Percentiles rank a stretch among this genome's conserved stretches.
phyloP scores from a whole-genome alignment of 306 rosid species.

The Sicyos baderoa region DNA sequence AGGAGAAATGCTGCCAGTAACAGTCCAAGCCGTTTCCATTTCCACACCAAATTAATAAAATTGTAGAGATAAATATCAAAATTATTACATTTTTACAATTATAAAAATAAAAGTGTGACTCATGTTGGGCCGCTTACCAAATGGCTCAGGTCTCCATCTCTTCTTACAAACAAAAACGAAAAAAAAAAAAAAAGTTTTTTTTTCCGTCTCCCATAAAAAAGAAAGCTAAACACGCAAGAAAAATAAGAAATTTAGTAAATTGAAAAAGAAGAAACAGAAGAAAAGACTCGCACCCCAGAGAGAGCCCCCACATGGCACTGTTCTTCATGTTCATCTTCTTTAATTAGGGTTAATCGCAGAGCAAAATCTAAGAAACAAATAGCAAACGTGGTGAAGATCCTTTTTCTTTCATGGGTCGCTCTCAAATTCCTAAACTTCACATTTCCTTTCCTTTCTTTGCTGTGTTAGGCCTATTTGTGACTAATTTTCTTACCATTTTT shows the following conservation, averaged over 20 bases:
- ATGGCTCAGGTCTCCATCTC: slow-evolving; percentile 23
- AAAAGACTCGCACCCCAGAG: slow-evolving; percentile 22
- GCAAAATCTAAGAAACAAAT: too few relatives aligned
- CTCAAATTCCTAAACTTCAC: too few relatives aligned
- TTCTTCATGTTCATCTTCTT: background rate
- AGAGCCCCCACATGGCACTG: slow-evolving; percentile 5
- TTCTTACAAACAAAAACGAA: background rate
- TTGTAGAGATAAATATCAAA: background rate
- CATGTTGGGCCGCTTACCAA: background rate
- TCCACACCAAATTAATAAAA: background rate
- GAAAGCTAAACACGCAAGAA: background rate
- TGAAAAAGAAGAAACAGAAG: too few relatives aligned
- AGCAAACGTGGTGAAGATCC: background rate
- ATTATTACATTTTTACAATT: too few relatives aligned
- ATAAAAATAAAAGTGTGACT: background rate
- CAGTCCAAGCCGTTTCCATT: background rate
- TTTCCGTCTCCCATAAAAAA: background rate
- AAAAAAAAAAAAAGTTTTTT: background rate
- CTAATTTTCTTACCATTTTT: slow-evolving; percentile 37
- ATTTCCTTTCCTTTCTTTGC: too few relatives aligned
- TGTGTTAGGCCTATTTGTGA: slow-evolving; percentile 6
- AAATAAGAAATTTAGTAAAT: background rate
- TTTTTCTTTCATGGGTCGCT: slow-evolving; percentile 17
- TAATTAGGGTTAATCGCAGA: background rate
- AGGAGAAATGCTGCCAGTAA: too few relatives aligned